Base-by-base conservation (phyloP, 257 asterid species). In the Ligustrum vulgare region DNA sequence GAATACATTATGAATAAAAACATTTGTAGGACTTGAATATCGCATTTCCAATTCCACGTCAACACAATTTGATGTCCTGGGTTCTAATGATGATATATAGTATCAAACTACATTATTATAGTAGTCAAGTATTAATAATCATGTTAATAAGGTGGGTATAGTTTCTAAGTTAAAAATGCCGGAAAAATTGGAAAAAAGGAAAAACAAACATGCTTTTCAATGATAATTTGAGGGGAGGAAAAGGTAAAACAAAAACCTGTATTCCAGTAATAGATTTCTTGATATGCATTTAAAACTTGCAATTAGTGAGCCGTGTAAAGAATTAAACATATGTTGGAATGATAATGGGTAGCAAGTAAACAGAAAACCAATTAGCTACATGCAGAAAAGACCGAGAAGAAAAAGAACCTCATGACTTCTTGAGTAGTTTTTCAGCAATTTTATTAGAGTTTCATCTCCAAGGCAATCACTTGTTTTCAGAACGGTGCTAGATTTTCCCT, bases 191-290 rank as follows among this genome's bases (percentile, higher is more conserved):
- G n/a, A n/a, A n/a, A n/a, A n/a, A n/a, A n/a, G n/a, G n/a, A n/a
- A n/a, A 9, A 39, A n/a, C 8, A 72, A 32, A 68, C 23, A 45
- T 45, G 72, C 67, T 56, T 58, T 82, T 43, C 58, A 62, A 77
- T 51, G 56, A 47, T 41, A n/a, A 60, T 36, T 56, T 8, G 15
- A 8, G n/a, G n/a, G n/a, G 4, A 3, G 20, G 41, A 54, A 49
- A 25, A 25, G 47, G 62, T 20, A 28, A 47, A 47, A 80, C 2
- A n/a, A 80, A 11, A 86, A 94, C 99, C 98, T 79, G 88, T 95
- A 79, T 92, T 94, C 99, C 99, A 94, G 99, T 91, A 72, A 95
- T 90, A 9, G 98, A 93, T 77, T 86, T 92, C 76, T 93, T 95
- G 41, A 95, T 93, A 96, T 94, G 96, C 85, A 79, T 51, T 3